Base-by-base conservation (phyloP, 1,139 yeast genomes). In the Scheffersomyces titani region DNA sequence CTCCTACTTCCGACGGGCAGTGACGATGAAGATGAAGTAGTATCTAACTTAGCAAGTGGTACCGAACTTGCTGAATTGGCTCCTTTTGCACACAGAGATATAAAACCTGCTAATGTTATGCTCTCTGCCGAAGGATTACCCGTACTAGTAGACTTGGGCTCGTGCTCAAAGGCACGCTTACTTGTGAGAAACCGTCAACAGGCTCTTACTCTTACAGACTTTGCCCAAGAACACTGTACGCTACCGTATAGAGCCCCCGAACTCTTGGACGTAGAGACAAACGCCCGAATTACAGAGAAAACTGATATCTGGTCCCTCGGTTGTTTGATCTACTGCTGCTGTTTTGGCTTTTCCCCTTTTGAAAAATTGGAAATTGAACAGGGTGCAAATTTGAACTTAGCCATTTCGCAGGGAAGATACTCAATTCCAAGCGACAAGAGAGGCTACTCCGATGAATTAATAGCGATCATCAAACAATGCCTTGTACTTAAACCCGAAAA, bases 241-340 rank as follows among this genome's bases (percentile, higher is more conserved):
- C 75, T 91, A 58, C 94, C 96, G 0, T 93, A 89, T 70, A 76
- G 97, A 47, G 97, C 98, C 0, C 98, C 98, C 0, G 98, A 93
- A 67, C 76, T 93, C 51, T 76, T 92, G 58, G 96, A 91, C 64
- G 90, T 92, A 53, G 85, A 84, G 53, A 84, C 91, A 0, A 87
- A 88, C 52, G 70, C 83, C 16, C 72, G 73, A 4, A 79, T 93
- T 51, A 86, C 88, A 58, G 97, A 90, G 67, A 82, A 84, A 55
- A 87, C 90, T 5, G 98, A 93, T 68, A 85, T 93, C 19, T 93
- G 98, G 98, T 89, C 96, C 5, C 71, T 92, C 44, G 98, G 98
- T 0, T 92, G 98, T 67, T 77, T 92, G 1, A 69, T 92, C 22
- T 93, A 89, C 71, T 85, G 93, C 1, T 75, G 91, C 61, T 81